Percentiles rank a stretch among this genome's conserved stretches.
Conservation (phyloP, 108 stramenopile genomes). For the Cyclotella distinguenda region DNA sequence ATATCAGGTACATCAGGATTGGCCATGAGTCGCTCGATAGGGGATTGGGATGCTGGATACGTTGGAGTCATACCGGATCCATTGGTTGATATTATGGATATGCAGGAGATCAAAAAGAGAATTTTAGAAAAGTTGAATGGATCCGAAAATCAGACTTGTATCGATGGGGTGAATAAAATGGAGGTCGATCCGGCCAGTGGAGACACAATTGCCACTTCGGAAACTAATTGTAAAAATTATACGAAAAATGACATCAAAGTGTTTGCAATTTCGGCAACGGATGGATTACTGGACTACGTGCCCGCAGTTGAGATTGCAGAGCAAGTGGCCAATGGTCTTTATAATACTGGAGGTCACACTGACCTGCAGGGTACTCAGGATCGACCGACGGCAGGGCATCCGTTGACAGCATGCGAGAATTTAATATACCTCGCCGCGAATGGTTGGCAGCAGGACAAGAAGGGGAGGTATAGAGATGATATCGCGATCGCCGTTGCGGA, state of each 20-base stretch:
- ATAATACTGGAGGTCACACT: conserved; percentile 15
- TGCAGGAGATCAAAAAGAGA: conserved; percentile 38
- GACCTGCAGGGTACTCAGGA: background rate
- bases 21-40: conserved; percentile 83
- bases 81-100: conserved; percentile 69
- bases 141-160: background rate
- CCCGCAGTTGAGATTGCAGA: conserved; percentile 52
- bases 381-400: conserved; percentile 36
- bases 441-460: conserved; percentile 67
- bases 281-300: conserved; percentile 84
- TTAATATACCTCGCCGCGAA: conserved; percentile 67
- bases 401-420: conserved; percentile 64
- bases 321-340: conserved; percentile 60
- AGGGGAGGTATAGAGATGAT: conserved; percentile 79
- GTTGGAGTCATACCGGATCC: conserved; percentile 82
- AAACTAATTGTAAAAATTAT: conserved; percentile 22
- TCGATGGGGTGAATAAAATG: conserved; percentile 4
- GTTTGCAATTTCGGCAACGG: conserved; percentile 77
- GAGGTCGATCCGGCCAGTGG: conserved; percentile 46
- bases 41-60: conserved; percentile 73
- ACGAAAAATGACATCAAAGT: conserved; percentile 62
- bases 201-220: conserved; percentile 10
- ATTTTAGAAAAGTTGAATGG: conserved; percentile 27
- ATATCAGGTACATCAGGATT: conserved; percentile 55
- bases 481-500: conserved; percentile 73